Percentiles rank a stretch among this genome's conserved stretches.
Evolutionary conservation across 371 early-diverging fungal genomes (phyloP).

Genomic region (Mortierella sp.): DNA sequence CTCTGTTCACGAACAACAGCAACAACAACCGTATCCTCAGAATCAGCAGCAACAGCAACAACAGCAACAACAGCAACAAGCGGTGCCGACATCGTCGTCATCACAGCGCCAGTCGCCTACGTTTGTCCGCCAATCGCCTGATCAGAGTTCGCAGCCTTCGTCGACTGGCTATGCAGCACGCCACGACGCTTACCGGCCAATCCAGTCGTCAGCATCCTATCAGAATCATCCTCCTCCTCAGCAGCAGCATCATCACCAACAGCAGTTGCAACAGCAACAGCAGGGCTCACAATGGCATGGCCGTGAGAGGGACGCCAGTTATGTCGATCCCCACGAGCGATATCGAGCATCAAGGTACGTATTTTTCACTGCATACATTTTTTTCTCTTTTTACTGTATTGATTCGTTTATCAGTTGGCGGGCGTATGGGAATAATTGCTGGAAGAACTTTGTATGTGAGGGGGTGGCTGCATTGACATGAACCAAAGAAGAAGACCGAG

Average conservation of each 20-base stretch:
- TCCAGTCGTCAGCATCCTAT: background rate
- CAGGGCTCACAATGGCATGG: constrained; percentile 15
- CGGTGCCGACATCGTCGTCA: background rate
- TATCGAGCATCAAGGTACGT: constrained; percentile 17
- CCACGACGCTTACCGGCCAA: background rate
- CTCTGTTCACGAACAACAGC: background rate
- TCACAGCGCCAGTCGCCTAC: constrained; percentile 1
- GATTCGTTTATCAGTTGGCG: no score
- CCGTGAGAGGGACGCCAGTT: constrained; percentile 12
- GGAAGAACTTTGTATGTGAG: no score
- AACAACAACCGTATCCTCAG: background rate
- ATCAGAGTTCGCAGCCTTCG: background rate
- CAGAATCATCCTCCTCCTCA: no score
- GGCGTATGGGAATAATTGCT: background rate
- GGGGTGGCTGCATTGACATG: background rate
- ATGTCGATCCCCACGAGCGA: constrained; percentile 15
- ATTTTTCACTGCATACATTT: background rate
- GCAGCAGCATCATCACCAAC: background rate
- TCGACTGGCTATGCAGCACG: background rate
- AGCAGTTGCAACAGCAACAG: constrained; percentile 8
- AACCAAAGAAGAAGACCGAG: background rate
- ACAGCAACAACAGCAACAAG: background rate
- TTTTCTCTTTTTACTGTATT: background rate
- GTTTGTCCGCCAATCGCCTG: constrained; percentile 5
- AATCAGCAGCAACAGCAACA: background rate